Evolutionary conservation across 2,329 filamentous ascomycete species (phyloP).

Genomic region (Calonectria leucothoes): DNA sequence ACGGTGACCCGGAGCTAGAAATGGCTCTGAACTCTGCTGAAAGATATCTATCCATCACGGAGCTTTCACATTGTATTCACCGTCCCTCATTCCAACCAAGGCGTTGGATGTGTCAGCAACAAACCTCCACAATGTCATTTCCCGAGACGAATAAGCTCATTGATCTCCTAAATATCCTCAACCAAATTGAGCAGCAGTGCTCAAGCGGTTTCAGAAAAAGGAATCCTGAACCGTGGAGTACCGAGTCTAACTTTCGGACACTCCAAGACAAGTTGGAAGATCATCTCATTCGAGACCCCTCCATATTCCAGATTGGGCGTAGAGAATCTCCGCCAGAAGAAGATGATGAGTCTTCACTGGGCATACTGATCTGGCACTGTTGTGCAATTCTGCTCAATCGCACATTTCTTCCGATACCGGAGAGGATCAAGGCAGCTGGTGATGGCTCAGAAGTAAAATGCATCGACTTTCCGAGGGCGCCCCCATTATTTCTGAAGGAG

Average conservation of each 20-base stretch:
- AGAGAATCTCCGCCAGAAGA: neutral
- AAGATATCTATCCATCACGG: neutral
- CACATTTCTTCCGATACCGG: conserved; percentile 17
- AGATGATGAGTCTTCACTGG: neutral
- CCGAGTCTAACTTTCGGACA: conserved; percentile 1
- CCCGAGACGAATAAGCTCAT: neutral
- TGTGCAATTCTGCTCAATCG: conserved; percentile 11
- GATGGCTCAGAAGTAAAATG: neutral
- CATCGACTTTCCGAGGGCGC: conserved; percentile 14
- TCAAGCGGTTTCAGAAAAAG: neutral
- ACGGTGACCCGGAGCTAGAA: neutral
- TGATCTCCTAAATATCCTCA: neutral
- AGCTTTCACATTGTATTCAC: neutral
- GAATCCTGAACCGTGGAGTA: neutral
- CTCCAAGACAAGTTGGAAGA: conserved; percentile 10
- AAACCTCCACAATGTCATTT: neutral
- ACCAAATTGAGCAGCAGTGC: neutral
- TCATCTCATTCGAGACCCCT: conserved; percentile 6
- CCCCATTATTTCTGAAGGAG: conserved; percentile 20
- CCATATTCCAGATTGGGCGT: neutral
- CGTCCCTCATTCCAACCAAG: neutral
- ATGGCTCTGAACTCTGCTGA: neutral
- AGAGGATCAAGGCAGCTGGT: neutral
- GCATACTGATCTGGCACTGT: conserved; percentile 10
- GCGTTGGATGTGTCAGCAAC: neutral